Evolutionary conservation across 2,329 filamentous ascomycete genomes (phyloP).

Genomic region (Ophiostoma sp.): DNA sequence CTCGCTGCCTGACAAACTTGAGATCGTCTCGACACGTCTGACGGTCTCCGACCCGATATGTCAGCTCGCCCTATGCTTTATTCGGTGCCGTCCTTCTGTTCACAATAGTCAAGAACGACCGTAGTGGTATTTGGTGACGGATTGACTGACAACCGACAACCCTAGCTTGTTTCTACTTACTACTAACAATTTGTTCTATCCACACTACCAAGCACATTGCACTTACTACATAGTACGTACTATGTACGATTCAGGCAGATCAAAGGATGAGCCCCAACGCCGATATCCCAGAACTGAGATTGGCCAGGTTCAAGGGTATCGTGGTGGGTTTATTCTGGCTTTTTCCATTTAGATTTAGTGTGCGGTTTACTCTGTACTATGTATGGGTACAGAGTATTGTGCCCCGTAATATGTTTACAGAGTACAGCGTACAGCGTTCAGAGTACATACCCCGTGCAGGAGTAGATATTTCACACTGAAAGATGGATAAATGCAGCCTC

Average conservation of each 20-base stretch:
- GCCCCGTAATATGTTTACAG: too few species aligned
- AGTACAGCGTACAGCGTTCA: too few species aligned
- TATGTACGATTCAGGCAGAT: constrained; percentile 6
- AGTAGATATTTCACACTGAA: neutral
- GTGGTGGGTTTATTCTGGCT: neutral
- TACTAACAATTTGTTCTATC: neutral
- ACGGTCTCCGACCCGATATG: neutral
- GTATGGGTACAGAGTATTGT: too few species aligned
- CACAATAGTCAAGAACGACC: neutral
- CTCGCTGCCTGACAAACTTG: neutral
- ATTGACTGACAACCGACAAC: neutral
- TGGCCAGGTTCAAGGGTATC: neutral
- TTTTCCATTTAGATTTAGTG: neutral
- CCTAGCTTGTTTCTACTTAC: neutral
- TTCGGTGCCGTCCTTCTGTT: neutral
- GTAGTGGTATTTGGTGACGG: neutral
- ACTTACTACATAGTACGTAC: neutral
- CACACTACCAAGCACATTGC: too few species aligned
- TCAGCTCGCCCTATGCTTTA: neutral
- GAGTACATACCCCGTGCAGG: too few species aligned
- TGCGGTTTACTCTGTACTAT: neutral
- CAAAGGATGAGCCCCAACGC: neutral
- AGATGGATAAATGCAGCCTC: neutral
- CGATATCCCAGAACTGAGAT: neutral
- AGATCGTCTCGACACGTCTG: constrained; percentile 5